A percentile compares a stretch with the other conserved stretches of the same genome.
These are phyloP conservation scores for Malus hybrid DNA, from an alignment of 331 rosid genomes.

Conservation along the genomic window DNA sequence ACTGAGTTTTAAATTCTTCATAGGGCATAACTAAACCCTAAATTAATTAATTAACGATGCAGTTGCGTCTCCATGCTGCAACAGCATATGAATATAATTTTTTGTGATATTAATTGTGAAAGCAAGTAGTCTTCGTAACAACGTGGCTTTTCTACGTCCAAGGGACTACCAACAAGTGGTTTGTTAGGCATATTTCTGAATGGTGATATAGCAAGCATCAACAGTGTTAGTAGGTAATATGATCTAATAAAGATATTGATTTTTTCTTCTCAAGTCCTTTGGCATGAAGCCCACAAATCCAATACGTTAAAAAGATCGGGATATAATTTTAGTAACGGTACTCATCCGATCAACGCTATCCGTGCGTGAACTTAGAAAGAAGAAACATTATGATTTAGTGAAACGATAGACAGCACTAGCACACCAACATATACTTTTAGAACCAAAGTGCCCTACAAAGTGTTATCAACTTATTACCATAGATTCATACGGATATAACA, in stretches of 20 bases:
- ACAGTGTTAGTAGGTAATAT: background rate
- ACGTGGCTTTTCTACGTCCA: constrained; percentile 42
- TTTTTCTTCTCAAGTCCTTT: background rate
- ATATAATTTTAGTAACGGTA: too few relatives aligned
- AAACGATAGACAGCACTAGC: constrained; percentile 32
- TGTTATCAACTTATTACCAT: background rate
- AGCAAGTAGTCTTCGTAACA: background rate
- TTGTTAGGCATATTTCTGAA: constrained; percentile 26
- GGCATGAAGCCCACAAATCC: constrained; percentile 13
- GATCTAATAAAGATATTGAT: constrained; percentile 17
- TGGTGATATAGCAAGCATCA: constrained; percentile 14
- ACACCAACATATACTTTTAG: background rate
- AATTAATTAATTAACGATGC: background rate
- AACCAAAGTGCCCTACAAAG: background rate
- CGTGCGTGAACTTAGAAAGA: background rate
- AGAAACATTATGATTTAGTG: constrained; percentile 8
- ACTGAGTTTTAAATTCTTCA: background rate
- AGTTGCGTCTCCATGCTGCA: constrained; percentile 1
- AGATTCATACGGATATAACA: background rate
- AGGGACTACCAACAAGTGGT: constrained; percentile 16
- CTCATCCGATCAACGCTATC: too few relatives aligned
- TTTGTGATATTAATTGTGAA: background rate
- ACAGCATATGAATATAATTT: background rate
- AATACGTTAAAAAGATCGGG: background rate
- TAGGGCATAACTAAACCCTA: background rate